Percentiles rank a stretch among this genome's conserved stretches.
These are phyloP conservation scores for Lunasporangiospora selenospora DNA, from an alignment of 192 early-diverging fungal genomes.

Conservation along the genomic window DNA sequence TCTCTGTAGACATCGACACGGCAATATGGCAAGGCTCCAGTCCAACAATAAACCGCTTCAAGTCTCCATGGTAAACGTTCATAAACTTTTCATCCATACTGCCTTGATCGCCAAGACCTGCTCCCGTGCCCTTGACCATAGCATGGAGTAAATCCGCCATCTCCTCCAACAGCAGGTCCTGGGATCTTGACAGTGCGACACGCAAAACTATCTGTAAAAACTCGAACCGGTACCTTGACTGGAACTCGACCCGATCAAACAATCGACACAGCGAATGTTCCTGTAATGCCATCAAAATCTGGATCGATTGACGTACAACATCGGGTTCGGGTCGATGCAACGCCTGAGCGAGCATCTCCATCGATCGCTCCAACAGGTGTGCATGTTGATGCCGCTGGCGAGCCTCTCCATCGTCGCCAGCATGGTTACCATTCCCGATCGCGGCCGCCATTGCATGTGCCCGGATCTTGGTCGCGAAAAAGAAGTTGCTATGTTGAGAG, in stretches of 20 bases:
- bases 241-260: constrained; percentile 34
- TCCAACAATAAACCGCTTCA: constrained; percentile 27
- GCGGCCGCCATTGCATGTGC: background rate
- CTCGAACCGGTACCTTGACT: constrained; percentile 19
- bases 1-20: background rate
- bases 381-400: constrained; percentile 7
- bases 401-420: background rate
- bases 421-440: background rate
- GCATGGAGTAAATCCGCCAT: constrained; percentile 24
- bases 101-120: background rate
- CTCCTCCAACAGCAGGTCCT: constrained; percentile 40
- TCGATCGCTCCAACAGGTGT: too few species aligned
- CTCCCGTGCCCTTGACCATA: constrained; percentile 15
- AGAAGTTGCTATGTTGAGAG: constrained; percentile 14
- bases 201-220: constrained; percentile 34
- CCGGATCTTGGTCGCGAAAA: constrained; percentile 11
- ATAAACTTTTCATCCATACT: constrained; percentile 11
- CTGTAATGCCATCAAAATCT: constrained; percentile 14
- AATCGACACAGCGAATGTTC: constrained; percentile 27
- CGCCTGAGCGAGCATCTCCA: constrained; percentile 30
- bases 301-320: constrained; percentile 29
- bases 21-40: constrained; percentile 22
- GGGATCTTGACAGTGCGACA: constrained; percentile 16
- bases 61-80: constrained; percentile 27
- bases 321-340: constrained; percentile 31